Base-by-base conservation (phyloP, 495 filamentous ascomycete genomes). In the Acidomyces sp. region DNA sequence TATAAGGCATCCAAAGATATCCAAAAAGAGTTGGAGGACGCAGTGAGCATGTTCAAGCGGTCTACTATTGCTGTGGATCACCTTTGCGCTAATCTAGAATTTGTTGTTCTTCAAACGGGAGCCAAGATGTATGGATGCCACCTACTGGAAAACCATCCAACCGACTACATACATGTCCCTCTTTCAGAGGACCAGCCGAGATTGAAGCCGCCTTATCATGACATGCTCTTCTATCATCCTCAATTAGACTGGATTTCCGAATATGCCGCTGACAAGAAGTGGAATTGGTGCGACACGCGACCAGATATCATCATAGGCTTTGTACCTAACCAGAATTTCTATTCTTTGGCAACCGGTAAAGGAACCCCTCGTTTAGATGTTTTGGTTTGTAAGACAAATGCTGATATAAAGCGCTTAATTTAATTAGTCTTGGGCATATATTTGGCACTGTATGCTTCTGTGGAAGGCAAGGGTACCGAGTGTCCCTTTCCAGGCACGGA, bases 261-360 rank as follows among this genome's bases (percentile, higher is more conserved):
- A n/a, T 55, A 50, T 31, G 55, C 55, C 1, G 34, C 46, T 21
- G 37, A 49, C 39, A 60, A 60, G 45, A 21, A 20, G 9, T 58
- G 55, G 56, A 54, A 19, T 22, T 60, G 54, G 54, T 45, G 37
- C 33, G 56, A 58, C 24, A 57, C 54, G 1, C 46, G 56, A 13
- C 56, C 56, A 4, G 56, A 60, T 35, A 52, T 60, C 38, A 56
- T 60, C 48, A 53, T 60, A 33, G 56, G 56, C 18, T 60, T 60
- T 35, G 55, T 57, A n/a, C 56, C 56, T 2, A 52, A 57, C 42
- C 49, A 54, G 27, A 58, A 58, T 35, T 55, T 54, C 39, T 53
- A 55, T 39, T 43, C 36, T n/a, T 43, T 57, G 19, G 53, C 34
- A 1, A 57, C 49, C n/a, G n/a, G n/a, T n/a, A n/a, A n/a, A n/a